These are phyloP conservation scores for Cichorium intybus DNA, from an alignment of 140 eudicot species.

Conservation along the genomic window DNA sequence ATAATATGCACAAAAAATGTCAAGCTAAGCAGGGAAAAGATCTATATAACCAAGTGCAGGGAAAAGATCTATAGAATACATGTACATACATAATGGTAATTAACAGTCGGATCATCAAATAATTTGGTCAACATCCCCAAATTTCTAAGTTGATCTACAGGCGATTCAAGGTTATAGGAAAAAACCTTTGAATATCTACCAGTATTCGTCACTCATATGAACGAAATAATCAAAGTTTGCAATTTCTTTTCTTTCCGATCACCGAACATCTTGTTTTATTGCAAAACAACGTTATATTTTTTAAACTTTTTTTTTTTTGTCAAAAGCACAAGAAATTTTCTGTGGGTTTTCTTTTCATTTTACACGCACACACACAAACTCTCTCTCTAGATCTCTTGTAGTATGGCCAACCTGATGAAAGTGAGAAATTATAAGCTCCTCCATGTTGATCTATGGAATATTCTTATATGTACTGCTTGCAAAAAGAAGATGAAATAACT, in stretches of 20 bases:
- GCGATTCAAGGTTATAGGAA: background rate
- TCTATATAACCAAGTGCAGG: background rate
- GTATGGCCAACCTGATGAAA: conserved; percentile 24
- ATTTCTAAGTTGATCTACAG: background rate
- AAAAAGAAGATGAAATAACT: background rate
- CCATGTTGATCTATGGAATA: conserved; percentile 22
- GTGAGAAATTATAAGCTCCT: conserved; percentile 19
- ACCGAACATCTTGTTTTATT: background rate
- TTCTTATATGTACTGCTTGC: background rate
- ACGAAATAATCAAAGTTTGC: background rate
- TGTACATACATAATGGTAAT: too few species aligned
- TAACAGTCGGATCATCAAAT: background rate
- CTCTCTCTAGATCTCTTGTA: conserved; percentile 19
- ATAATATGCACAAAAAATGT: background rate
- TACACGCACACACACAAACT: background rate
- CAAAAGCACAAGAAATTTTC: background rate
- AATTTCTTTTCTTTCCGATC: background rate
- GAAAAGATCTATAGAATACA: background rate
- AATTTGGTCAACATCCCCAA: background rate
- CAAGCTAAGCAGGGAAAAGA: background rate
- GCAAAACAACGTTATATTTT: background rate
- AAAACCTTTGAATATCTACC: background rate
- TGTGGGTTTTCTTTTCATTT: conserved; percentile 13
- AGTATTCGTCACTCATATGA: background rate
- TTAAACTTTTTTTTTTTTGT: background rate